Conservation (phyloP, 208 protist genomes). For the Strigomonas culicis region DNA sequence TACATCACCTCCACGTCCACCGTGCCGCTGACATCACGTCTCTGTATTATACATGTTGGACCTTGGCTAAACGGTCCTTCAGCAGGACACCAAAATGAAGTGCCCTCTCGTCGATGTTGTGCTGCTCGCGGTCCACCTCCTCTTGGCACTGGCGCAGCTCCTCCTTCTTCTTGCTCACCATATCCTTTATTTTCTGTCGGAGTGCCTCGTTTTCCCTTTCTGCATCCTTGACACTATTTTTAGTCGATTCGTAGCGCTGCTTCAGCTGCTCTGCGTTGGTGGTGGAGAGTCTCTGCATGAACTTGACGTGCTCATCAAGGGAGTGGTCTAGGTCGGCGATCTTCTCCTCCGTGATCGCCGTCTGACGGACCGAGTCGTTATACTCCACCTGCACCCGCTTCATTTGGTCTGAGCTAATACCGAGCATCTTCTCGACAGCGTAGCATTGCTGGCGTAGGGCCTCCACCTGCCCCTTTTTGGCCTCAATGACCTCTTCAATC, state of each 20-base stretch:
- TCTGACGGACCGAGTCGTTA: slow-evolving; percentile 41
- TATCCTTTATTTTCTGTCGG: slow-evolving; percentile 50
- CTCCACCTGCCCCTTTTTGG: slow-evolving; percentile 53
- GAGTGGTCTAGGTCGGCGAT: slow-evolving; percentile 46
- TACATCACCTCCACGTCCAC: no score
- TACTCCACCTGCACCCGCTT: slow-evolving; percentile 45
- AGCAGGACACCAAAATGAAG: slow-evolving; percentile 87
- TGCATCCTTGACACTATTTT: slow-evolving; percentile 55
- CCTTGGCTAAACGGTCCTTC: slow-evolving; percentile 62
- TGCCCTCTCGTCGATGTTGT: slow-evolving; percentile 87
- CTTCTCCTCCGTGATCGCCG: slow-evolving; percentile 56
- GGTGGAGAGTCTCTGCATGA: slow-evolving; percentile 65
- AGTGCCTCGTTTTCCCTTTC: slow-evolving; percentile 67
- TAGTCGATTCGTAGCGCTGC: slow-evolving; percentile 59
- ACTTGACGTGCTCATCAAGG: slow-evolving; percentile 49
- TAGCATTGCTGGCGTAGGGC: slow-evolving; percentile 49
- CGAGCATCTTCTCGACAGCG: slow-evolving; percentile 78
- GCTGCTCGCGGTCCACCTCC: slow-evolving; percentile 70
- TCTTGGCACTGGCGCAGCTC: slow-evolving; percentile 80
- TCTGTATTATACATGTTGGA: slow-evolving; percentile 10
- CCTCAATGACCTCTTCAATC: slow-evolving; percentile 59
- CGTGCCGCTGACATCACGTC: no score
- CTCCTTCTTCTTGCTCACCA: slow-evolving; percentile 43
- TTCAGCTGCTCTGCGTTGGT: slow-evolving; percentile 79
- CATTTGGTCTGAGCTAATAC: slow-evolving; percentile 74